Conservation (phyloP, 1,284 basidiomycete species). For the Moesziomyces aphidis region DNA sequence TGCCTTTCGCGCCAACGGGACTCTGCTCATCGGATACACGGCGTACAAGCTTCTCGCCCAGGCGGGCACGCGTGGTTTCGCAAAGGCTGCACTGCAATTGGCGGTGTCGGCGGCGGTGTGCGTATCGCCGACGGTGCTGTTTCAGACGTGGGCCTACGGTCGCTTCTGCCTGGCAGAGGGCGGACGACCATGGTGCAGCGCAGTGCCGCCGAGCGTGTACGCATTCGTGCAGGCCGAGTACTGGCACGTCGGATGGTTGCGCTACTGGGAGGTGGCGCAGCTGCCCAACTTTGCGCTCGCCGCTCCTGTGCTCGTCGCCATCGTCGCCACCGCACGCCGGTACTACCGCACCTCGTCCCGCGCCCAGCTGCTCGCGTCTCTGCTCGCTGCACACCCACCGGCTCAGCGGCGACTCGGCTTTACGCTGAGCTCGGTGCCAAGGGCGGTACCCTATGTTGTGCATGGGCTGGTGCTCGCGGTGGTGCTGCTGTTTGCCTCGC, state of each 20-base stretch:
- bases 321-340: conserved; percentile 60
- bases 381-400: conserved; percentile 54
- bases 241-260: conserved; percentile 85
- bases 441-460: conserved; percentile 76
- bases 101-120: not conserved
- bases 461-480: conserved; percentile 73
- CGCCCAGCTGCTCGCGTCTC: conserved; percentile 6
- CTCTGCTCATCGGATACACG: conserved; percentile 78
- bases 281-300: conserved; percentile 88
- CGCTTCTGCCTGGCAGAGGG: conserved; percentile 74
- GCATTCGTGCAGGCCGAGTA: conserved; percentile 84
- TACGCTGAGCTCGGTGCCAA: not conserved
- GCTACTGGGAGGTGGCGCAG: conserved; percentile 86
- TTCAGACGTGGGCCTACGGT: conserved; percentile 77
- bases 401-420: not conserved
- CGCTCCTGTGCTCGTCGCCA: conserved; percentile 73
- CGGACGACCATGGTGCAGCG: conserved; percentile 76
- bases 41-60: conserved; percentile 46
- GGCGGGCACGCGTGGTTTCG: not conserved
- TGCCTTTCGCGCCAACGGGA: conserved; percentile 83
- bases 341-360: conserved; percentile 7
- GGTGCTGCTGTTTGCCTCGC: conserved; percentile 81
- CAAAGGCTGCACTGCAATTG: conserved; percentile 2
- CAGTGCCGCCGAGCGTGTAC: conserved; percentile 78
- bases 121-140: conserved; percentile 75